phyloP scores from a whole-genome alignment of 805 yeast species.

The Metschnikowia bowlesiae region DNA sequence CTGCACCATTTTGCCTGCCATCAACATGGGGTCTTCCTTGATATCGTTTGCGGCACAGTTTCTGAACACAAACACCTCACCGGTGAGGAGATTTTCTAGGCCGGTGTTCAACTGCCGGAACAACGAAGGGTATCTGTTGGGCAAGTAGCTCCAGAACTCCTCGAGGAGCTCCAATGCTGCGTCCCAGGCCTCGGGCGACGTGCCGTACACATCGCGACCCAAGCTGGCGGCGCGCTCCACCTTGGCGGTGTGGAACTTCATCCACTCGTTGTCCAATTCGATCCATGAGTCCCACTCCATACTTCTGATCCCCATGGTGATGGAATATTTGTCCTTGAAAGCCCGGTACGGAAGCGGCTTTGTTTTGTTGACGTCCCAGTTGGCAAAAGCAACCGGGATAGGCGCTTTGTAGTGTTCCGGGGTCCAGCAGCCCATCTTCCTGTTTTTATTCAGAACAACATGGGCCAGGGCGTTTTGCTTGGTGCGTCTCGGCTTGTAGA shows the following conservation, averaged over 20 bases:
- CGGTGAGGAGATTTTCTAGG: constrained; percentile 48
- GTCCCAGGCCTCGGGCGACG: constrained; percentile 45
- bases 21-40: constrained; percentile 52
- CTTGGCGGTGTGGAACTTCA: constrained; percentile 50
- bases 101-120: constrained; percentile 45
- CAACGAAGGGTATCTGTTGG: constrained; percentile 53
- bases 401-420: constrained; percentile 53
- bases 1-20: constrained; percentile 55
- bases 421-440: constrained; percentile 49
- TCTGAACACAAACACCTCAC: constrained; percentile 42
- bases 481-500: constrained; percentile 1
- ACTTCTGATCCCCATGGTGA: constrained; percentile 66
- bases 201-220: constrained; percentile 47
- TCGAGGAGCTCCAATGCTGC: constrained; percentile 55
- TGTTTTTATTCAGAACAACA: constrained; percentile 32
- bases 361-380: constrained; percentile 49
- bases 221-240: constrained; percentile 43
- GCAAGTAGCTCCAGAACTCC: constrained; percentile 50
- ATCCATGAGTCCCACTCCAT: constrained; percentile 64
- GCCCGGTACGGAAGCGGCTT: constrained; percentile 62
- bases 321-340: constrained; percentile 57
- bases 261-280: constrained; percentile 65
- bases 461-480: background rate
- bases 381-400: constrained; percentile 40
- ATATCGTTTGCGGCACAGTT: constrained; percentile 10